Conservation (phyloP, 768 basidiomycete species). For the Mycena capillaripes region DNA sequence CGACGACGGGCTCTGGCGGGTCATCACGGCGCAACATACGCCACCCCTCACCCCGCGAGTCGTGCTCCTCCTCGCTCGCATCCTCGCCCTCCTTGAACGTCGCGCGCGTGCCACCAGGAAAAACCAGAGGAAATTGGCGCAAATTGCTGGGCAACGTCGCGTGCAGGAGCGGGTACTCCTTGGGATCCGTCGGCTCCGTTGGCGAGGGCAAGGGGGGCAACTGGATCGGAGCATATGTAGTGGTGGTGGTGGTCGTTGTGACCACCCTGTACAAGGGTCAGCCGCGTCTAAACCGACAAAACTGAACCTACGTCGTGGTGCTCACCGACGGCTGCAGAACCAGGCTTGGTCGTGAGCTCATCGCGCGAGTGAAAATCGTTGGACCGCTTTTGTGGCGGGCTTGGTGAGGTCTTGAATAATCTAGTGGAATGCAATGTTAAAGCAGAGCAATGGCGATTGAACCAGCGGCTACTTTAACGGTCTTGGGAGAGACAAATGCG, state of each 20-base stretch:
- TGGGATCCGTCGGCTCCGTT: conserved; percentile 79
- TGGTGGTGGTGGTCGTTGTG: conserved; percentile 93
- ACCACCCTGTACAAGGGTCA: conserved; percentile 71
- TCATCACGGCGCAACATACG: conserved; percentile 80
- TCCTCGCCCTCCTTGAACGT: conserved; percentile 80
- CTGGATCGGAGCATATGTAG: conserved; percentile 90
- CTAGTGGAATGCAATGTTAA: conserved; percentile 16
- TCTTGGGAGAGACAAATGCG: not conserved
- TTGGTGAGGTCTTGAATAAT: conserved; percentile 23
- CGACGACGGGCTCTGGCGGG: conserved; percentile 67
- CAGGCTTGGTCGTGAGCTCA: conserved; percentile 79
- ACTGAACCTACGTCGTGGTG: conserved; percentile 79
- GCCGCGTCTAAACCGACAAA: conserved; percentile 39
- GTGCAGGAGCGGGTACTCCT: conserved; percentile 83
- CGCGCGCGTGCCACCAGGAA: conserved; percentile 85
- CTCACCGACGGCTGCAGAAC: conserved; percentile 86
- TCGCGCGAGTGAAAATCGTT: conserved; percentile 47
- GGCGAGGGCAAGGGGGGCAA: conserved; percentile 82
- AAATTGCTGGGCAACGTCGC: conserved; percentile 81
- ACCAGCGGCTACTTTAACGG: not conserved
- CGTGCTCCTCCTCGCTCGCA: conserved; percentile 81
- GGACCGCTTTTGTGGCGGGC: not conserved
- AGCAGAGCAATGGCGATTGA: conserved; percentile 6
- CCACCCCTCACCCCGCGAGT: conserved; percentile 80
- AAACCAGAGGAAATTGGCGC: conserved; percentile 81